Conservation (phyloP, 371 early-diverging fungal genomes). For the Saksenaea vasiformis region DNA sequence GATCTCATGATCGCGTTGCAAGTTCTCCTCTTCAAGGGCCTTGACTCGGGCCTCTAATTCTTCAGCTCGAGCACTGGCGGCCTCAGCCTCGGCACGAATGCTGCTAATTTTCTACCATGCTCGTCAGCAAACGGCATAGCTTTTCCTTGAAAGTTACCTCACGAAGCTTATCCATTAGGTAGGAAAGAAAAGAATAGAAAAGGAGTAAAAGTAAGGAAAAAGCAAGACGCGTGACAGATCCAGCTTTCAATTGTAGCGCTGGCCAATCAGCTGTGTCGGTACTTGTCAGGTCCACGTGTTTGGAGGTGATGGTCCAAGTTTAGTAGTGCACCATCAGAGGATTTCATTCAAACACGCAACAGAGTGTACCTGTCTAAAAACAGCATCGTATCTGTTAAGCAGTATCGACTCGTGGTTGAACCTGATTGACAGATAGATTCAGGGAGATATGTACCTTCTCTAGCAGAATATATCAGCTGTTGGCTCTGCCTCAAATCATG, state of each 20-base stretch:
- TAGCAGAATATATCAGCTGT: too few species aligned
- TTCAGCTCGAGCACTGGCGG: conserved; percentile 68
- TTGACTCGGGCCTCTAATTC: conserved; percentile 63
- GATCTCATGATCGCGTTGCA: conserved; percentile 73
- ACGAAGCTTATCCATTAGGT: conserved; percentile 42
- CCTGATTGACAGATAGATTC: too few species aligned
- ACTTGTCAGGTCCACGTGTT: conserved; percentile 3
- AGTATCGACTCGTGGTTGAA: too few species aligned
- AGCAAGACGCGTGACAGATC: conserved; percentile 1
- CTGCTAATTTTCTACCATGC: conserved; percentile 60
- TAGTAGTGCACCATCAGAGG: too few species aligned
- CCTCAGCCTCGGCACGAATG: conserved; percentile 74
- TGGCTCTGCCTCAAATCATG: too few species aligned
- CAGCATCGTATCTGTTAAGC: too few species aligned
- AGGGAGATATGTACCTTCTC: too few species aligned
- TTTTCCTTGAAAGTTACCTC: conserved; percentile 26
- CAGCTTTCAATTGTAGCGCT: background rate
- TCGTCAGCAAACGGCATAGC: background rate
- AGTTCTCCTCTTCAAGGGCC: conserved; percentile 53
- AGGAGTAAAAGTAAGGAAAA: conserved; percentile 3
- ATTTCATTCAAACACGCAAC: too few species aligned
- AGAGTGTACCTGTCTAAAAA: too few species aligned
- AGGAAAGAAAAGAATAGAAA: background rate
- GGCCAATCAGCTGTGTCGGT: conserved; percentile 1
- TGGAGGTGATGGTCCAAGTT: background rate